These are phyloP conservation scores for Ganoderma boninense DNA, from an alignment of 1,284 basidiomycete species.

Conservation along the genomic window DNA sequence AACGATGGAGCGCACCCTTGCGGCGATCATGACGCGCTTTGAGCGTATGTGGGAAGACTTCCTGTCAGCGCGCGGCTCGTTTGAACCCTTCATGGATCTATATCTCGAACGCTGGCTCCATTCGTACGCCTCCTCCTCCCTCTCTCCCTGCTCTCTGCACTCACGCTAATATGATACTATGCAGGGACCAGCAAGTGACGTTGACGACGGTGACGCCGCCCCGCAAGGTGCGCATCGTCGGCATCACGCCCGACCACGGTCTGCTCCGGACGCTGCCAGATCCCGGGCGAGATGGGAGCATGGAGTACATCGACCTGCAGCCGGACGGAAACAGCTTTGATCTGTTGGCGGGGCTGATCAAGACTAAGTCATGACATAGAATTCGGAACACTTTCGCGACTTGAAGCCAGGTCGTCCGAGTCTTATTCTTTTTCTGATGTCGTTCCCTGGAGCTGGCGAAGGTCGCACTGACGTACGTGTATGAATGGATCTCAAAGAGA, in stretches of 20 bases:
- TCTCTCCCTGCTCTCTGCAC: neutral
- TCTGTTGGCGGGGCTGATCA: slow-evolving; percentile 91
- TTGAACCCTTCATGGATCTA: slow-evolving; percentile 79
- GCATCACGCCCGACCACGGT: slow-evolving; percentile 90
- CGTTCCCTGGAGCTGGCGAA: slow-evolving; percentile 61
- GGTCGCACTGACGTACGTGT: slow-evolving; percentile 61
- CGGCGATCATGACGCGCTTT: slow-evolving; percentile 82
- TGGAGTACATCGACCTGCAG: slow-evolving; percentile 72
- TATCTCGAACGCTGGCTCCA: slow-evolving; percentile 91
- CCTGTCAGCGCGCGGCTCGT: slow-evolving; percentile 67
- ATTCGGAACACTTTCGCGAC: neutral
- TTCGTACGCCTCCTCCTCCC: slow-evolving; percentile 65
- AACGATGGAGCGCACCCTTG: slow-evolving; percentile 79
- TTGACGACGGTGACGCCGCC: slow-evolving; percentile 81
- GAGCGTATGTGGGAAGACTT: slow-evolving; percentile 84
- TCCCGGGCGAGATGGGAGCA: slow-evolving; percentile 36
- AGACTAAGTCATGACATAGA: slow-evolving; percentile 52
- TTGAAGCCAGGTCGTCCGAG: neutral
- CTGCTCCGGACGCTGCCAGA: slow-evolving; percentile 85
- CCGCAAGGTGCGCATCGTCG: slow-evolving; percentile 78
- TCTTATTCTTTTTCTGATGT: slow-evolving; percentile 56
- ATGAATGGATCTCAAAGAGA: slow-evolving; percentile 37
- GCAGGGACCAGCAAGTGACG: slow-evolving; percentile 86
- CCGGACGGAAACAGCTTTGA: slow-evolving; percentile 99
- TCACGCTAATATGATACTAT: neutral